Evolutionary conservation across 73 alveolate genomes (phyloP).

Genomic region (Effrenium voratum): DNA sequence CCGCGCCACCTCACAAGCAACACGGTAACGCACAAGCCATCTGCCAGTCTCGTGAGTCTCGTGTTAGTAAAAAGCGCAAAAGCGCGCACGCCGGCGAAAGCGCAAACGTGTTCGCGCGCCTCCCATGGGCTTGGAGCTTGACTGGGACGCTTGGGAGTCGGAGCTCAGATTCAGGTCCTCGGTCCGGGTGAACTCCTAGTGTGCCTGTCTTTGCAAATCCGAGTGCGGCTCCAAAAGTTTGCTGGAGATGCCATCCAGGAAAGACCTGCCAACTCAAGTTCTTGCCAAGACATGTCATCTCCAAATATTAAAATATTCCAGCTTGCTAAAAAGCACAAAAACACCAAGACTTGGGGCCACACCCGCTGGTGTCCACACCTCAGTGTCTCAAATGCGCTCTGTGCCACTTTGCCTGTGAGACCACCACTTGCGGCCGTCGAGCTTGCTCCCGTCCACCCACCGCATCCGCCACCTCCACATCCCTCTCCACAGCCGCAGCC

Average conservation of each 20-base stretch:
- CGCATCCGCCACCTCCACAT: too few relatives aligned
- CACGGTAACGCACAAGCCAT: neutral
- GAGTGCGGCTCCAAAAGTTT: constrained; percentile 47
- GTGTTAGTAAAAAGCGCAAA: neutral
- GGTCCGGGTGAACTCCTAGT: neutral
- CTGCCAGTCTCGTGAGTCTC: neutral
- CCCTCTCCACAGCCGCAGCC: too few relatives aligned
- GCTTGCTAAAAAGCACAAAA: neutral
- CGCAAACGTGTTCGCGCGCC: too few relatives aligned
- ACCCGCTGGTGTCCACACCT: constrained; percentile 69
- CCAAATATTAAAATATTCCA: neutral
- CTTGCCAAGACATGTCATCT: neutral
- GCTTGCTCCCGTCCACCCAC: constrained; percentile 32
- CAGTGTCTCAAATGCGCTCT: neutral
- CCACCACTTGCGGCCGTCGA: neutral
- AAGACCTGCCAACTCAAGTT: constrained; percentile 24
- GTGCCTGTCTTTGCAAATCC: neutral
- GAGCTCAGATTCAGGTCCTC: constrained; percentile 81
- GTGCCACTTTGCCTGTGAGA: neutral
- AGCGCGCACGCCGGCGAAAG: neutral
- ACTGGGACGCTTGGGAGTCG: constrained; percentile 55
- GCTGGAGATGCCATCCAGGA: constrained; percentile 90
- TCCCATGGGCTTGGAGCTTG: constrained; percentile 71
- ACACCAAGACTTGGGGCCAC: neutral
- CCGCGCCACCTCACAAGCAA: too few relatives aligned